Base-by-base conservation (phyloP, 768 basidiomycete genomes). In the Collybiopsis confluens region DNA sequence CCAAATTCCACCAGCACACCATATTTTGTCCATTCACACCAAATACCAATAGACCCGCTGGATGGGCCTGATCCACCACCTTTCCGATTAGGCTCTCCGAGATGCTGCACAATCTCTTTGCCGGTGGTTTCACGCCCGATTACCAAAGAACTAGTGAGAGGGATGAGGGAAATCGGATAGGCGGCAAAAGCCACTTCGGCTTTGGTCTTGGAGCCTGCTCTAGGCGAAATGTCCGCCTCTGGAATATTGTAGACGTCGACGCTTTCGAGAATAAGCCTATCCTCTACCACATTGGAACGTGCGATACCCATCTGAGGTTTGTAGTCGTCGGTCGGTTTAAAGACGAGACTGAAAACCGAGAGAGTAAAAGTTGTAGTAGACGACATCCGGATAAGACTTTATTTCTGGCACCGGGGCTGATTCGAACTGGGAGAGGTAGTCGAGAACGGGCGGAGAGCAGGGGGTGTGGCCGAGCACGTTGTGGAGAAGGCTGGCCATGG, bases 1-100 rank as follows among this genome's bases (percentile, higher is more conserved):
- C 88, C 90, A 64, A 91, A 90, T 62, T 93, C 91, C 11, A 91
- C 79, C 89, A 93, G 90, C 33, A 93, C 64, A 2, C 90, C 91
- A 56, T 86, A 79, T 60, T 73, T 78, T 24, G 82, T 76, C 94
- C 93, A 97, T 68, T 97, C 92, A 59, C 92, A 89, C 91, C 92
- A 97, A 59, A 96, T 92, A 26, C 86, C 86, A 59, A 96, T 89
- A 28, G 88, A 91, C 36, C 90, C 89, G 2, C 83, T 82, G 20
- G 86, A 87, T 11, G 91, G 90, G 1, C 91, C 91, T 8, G 83
- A 73, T 1, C 95, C 94, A 20, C 94, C 93, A 6, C 95, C 95
- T 66, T 97, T 98, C 56, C 90, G 77, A 62, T 82, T 82, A 6
- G 95, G 95, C 68, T 98, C 95, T 9, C 93, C 93, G 42, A 97